These are phyloP conservation scores for Talaromyces islandicus DNA, from an alignment of 2,329 filamentous ascomycete species.

Conservation along the genomic window DNA sequence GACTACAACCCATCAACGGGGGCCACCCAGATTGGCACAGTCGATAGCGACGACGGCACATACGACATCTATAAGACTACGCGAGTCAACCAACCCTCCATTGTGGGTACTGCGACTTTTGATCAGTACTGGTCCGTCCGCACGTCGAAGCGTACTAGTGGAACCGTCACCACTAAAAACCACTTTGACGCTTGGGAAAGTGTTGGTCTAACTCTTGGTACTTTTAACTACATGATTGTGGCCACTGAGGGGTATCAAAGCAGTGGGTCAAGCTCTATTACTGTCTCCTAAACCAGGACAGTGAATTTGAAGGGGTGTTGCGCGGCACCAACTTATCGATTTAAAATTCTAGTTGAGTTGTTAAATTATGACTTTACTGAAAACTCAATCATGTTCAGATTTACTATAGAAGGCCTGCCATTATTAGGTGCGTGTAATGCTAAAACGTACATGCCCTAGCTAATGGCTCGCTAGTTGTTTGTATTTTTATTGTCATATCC, in stretches of 20 bases:
- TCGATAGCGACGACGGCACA: conserved; percentile 29
- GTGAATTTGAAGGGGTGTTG: neutral
- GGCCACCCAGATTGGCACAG: conserved; percentile 26
- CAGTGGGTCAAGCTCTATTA: conserved; percentile 6
- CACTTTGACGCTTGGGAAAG: conserved; percentile 32
- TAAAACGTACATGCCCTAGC: too few relatives aligned
- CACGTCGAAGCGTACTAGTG: conserved; percentile 27
- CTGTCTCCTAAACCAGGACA: neutral
- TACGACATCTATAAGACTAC: conserved; percentile 33
- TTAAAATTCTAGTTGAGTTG: neutral
- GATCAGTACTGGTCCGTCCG: conserved; percentile 40
- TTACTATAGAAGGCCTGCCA: neutral
- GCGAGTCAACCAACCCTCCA: conserved; percentile 34
- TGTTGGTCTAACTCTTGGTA: conserved; percentile 26
- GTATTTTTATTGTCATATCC: too few relatives aligned
- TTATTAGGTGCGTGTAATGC: neutral
- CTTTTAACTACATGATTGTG: conserved; percentile 37
- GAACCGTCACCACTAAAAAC: conserved; percentile 30
- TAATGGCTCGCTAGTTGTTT: too few relatives aligned
- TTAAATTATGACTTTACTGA: neutral
- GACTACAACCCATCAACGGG: conserved; percentile 23
- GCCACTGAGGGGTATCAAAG: conserved; percentile 29
- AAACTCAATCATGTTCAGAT: neutral
- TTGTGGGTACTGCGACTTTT: conserved; percentile 36
- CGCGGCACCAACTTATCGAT: neutral